A percentile compares a stretch with the other conserved stretches of the same genome.
These are phyloP conservation scores for Trichodelitschia bisporula DNA, from an alignment of 495 filamentous ascomycete species.

Conservation along the genomic window DNA sequence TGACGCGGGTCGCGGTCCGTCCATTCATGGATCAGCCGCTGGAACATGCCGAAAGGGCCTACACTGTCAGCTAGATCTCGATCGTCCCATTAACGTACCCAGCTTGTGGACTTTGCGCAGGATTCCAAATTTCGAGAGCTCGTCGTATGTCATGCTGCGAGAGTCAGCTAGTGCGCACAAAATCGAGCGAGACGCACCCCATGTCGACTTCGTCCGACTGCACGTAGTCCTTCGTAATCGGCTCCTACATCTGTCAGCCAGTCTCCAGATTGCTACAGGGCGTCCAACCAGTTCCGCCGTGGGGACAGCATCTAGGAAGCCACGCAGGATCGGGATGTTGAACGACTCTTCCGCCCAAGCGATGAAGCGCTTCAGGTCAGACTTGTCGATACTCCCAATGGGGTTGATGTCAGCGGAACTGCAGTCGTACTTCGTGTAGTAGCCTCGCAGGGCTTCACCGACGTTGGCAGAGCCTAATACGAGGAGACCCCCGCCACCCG, in stretches of 20 bases:
- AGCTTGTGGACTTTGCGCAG: conserved; percentile 49
- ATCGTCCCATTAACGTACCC: too few relatives aligned
- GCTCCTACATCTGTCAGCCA: too few relatives aligned
- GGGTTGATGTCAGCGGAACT: conserved; percentile 21
- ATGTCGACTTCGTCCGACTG: conserved; percentile 57
- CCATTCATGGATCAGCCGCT: conserved; percentile 48
- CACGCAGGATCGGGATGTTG: conserved; percentile 42
- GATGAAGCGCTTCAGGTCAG: conserved; percentile 61
- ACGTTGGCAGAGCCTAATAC: conserved; percentile 41
- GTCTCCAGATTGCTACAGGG: conserved; percentile 22
- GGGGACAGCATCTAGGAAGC: conserved; percentile 50
- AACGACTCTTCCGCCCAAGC: conserved; percentile 35
- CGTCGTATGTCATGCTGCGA: conserved; percentile 26
- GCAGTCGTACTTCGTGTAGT: conserved; percentile 50
- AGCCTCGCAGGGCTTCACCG: conserved; percentile 31
- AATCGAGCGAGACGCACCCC: neutral
- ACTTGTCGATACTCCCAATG: conserved; percentile 19
- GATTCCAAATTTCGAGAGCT: conserved; percentile 29
- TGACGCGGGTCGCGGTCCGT: conserved; percentile 11
- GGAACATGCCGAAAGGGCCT: conserved; percentile 51
- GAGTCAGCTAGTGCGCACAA: too few relatives aligned
- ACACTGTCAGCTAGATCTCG: too few relatives aligned
- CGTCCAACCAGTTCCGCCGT: conserved; percentile 41
- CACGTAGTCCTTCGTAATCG: conserved; percentile 41
- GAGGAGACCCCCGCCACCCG: conserved; percentile 30